Base-by-base conservation (phyloP, 2,329 filamentous ascomycete genomes). In the Aaosphaeria arxii region DNA sequence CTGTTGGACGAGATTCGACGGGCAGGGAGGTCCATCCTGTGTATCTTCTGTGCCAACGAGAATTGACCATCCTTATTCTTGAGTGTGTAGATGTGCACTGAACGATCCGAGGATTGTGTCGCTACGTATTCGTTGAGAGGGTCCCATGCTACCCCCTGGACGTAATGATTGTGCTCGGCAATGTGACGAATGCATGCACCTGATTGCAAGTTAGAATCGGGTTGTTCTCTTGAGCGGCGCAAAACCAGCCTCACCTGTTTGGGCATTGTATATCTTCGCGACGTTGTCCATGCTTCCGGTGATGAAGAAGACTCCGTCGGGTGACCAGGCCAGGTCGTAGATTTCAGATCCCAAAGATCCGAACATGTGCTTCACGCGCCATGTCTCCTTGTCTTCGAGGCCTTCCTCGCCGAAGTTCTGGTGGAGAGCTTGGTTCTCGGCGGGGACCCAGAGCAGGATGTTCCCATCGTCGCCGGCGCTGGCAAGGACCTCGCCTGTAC, bases 231-330 rank as follows among this genome's bases (percentile, higher is more conserved):
- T 24, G 17, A 50, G 43, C n/a, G 13, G 41, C 80, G 55, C 77
- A 24, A 3, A 24, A 24, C 17, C 17, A 24, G 17, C 17, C 17
- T 24, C 17, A 91, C 89, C 92, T 62, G 88, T 94, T 55, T 88
- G 87, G 48, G 91, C 89, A 71, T 95, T 96, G 77, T 96, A 97
- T 61, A 99, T 97, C 50, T 92, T 84, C 49, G 94, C 91, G 67
- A 97, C 87, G 69, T 99, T 99, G 75, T 99, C 94, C 91, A 99
- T 97, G 74, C 94, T 97, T 36, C 94, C 94, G 28, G 95, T 96
- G 61, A 99, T 96, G 76, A 99, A 96, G 74, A 95, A 94, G 36
- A 86, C 78, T 36, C 89, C 91, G 71, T 99, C 94, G n/a, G 95
- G 95, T 43, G 94, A 97, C 95, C 94, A 99, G 44, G 94, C 94